Percentiles rank a stretch among this genome's conserved stretches.
Conservation (phyloP, 2,329 filamentous ascomycete species). For the Verticillium nubilum region DNA sequence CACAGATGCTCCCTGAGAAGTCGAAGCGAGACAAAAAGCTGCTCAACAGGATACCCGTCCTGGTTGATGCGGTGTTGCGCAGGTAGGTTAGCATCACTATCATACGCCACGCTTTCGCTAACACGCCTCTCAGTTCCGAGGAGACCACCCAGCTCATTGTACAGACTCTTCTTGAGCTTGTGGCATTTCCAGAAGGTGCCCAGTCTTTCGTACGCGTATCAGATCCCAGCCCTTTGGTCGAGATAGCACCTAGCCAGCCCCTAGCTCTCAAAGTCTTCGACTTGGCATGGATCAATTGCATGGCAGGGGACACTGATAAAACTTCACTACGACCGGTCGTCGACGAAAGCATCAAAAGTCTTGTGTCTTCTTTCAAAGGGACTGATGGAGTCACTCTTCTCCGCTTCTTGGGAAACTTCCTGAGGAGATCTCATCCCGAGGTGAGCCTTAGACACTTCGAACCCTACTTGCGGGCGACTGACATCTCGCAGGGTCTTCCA, state of each 20-base stretch:
- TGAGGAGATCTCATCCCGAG: constrained; percentile 41
- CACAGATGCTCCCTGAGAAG: constrained; percentile 47
- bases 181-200: constrained; percentile 46
- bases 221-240: constrained; percentile 49
- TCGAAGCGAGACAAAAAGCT: constrained; percentile 40
- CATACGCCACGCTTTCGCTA: background rate
- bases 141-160: constrained; percentile 49
- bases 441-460: constrained; percentile 31
- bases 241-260: constrained; percentile 49
- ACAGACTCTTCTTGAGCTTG: constrained; percentile 51
- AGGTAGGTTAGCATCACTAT: constrained; percentile 33
- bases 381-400: constrained; percentile 58
- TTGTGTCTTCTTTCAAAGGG: constrained; percentile 49
- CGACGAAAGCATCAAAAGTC: constrained; percentile 37
- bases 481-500: constrained; percentile 36
- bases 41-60: constrained; percentile 43
- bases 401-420: constrained; percentile 46
- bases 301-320: constrained; percentile 24
- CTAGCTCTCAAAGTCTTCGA: constrained; percentile 50
- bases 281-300: constrained; percentile 50
- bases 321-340: constrained; percentile 32
- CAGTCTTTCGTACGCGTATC: constrained; percentile 39
- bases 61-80: constrained; percentile 47
- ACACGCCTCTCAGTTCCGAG: constrained; percentile 32
- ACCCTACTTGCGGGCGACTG: constrained; percentile 6